These are phyloP conservation scores for Senna tora DNA, from an alignment of 306 rosid species.

Conservation along the genomic window DNA sequence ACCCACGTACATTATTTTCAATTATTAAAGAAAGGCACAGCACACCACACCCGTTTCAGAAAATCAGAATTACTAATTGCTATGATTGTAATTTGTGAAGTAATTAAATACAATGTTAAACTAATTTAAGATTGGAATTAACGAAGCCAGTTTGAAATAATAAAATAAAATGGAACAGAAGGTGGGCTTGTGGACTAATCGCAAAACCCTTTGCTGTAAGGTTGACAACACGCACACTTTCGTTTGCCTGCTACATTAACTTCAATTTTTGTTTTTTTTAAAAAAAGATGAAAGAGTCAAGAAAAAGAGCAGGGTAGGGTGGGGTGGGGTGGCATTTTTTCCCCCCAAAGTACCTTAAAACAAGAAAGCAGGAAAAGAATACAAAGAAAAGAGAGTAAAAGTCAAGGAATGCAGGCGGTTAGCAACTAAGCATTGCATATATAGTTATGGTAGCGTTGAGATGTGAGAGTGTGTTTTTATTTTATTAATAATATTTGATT, in stretches of 20 bases:
- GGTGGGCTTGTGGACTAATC: conserved; percentile 11
- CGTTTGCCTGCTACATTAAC: neutral
- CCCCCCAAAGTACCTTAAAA: conserved; percentile 38
- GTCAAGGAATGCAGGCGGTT: conserved; percentile 64
- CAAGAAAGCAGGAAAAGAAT: neutral
- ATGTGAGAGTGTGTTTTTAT: neutral
- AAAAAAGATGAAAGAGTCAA: conserved; percentile 5
- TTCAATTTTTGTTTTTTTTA: neutral
- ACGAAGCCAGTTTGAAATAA: neutral
- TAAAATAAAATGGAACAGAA: neutral
- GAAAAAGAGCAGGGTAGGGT: neutral
- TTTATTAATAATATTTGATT: neutral
- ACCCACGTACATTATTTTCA: too few species aligned
- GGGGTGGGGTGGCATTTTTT: conserved; percentile 37
- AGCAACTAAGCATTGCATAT: conserved; percentile 43
- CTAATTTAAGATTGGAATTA: too few species aligned
- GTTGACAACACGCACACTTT: conserved; percentile 32
- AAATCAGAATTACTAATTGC: neutral
- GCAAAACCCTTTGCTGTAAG: conserved; percentile 37
- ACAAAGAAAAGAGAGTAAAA: conserved; percentile 41
- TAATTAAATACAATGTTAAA: neutral
- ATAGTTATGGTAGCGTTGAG: conserved; percentile 47
- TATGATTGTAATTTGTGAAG: neutral
- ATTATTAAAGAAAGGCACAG: neutral
- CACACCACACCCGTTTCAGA: neutral